Base-by-base conservation (phyloP, 176 grass and related monocot species). In the sorghum (Sorghum bicolor) region DNA sequence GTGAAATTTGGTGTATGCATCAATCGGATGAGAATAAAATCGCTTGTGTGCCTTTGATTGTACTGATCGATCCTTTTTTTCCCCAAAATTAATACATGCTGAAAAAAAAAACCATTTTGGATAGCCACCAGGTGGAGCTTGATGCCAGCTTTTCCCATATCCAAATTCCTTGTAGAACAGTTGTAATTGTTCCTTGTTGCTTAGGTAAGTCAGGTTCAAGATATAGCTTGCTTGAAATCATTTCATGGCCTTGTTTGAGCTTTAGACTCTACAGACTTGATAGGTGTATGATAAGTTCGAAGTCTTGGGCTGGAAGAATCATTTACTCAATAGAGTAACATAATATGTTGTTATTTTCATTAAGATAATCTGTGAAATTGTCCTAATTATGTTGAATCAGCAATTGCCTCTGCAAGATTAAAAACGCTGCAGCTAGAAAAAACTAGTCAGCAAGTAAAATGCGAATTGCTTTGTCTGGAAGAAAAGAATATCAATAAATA, bases 141-240 rank as follows among this genome's bases (percentile, higher is more conserved):
- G 28, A 9, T 20, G 37, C 50, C 36, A 62, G 24, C 13, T 36
- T 61, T 78, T 70, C 37, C 44, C 47, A 36, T 10, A 11, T 70
- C 14, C 64, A 62, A 47, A 43, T 70, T 38, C 33, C 26, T 13
- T 79, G 38, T 78, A 47, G 29, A 48, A 79, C 44, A 25, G 22
- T 22, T 44, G 16, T 17, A 32, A 62, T 30, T 4, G 25, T 14
- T 62, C 60, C 22, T 66, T 75, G 40, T 25, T 38, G 14, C 14
- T 0, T 83, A 53, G 57, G 4, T 26, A 61, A n/a, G 22, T 16
- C 24, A 33, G 31, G 17, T 64, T 19, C 67, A 63, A 32, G 25
- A 77, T 71, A 71, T 77, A 77, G 10, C 6, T 29, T 78, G 31
- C 32, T 58, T 75, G 16, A 84, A 28, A 24, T 80, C 30, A 37